Conservation (phyloP, 1,284 basidiomycete species). For the Ceratobasidium sp. region DNA sequence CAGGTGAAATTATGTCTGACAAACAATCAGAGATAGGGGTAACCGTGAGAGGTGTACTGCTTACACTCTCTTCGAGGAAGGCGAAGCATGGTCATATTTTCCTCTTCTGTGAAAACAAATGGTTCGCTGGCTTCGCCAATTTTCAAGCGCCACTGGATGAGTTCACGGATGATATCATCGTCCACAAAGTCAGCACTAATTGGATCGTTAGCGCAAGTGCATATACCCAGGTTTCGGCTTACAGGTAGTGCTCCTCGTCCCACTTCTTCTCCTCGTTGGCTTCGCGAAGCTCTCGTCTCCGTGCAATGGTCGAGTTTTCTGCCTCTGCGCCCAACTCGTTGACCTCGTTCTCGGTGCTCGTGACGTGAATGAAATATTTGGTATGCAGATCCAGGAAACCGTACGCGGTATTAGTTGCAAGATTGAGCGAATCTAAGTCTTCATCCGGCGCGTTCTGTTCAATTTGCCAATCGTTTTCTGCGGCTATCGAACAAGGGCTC, state of each 20-base stretch:
- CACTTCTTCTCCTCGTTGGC: constrained; percentile 74
- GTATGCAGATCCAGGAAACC: constrained; percentile 76
- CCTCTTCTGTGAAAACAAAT: constrained; percentile 70
- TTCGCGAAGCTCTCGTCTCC: constrained; percentile 60
- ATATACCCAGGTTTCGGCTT: constrained; percentile 44
- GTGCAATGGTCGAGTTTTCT: constrained; percentile 57
- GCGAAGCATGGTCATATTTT: constrained; percentile 69
- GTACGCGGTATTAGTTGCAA: constrained; percentile 57
- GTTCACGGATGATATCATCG: constrained; percentile 71
- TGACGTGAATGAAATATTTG: constrained; percentile 73
- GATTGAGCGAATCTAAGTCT: not conserved
- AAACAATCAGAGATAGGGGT: constrained; percentile 25
- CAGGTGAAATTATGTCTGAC: constrained; percentile 65
- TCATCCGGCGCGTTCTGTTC: constrained; percentile 63
- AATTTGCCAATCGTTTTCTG: constrained; percentile 77
- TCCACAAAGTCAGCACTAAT: constrained; percentile 78
- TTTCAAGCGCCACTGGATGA: constrained; percentile 65
- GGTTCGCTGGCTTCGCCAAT: constrained; percentile 48
- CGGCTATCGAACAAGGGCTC: constrained; percentile 56
- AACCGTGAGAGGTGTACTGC: constrained; percentile 46
- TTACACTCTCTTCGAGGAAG: constrained; percentile 79
- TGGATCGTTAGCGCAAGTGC: not conserved
- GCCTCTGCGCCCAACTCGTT: constrained; percentile 75
- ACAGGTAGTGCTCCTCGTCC: constrained; percentile 84
- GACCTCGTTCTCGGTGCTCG: constrained; percentile 76